Base-by-base conservation (phyloP, 2,329 filamentous ascomycete genomes). In the Talaromyces amestolkiae region DNA sequence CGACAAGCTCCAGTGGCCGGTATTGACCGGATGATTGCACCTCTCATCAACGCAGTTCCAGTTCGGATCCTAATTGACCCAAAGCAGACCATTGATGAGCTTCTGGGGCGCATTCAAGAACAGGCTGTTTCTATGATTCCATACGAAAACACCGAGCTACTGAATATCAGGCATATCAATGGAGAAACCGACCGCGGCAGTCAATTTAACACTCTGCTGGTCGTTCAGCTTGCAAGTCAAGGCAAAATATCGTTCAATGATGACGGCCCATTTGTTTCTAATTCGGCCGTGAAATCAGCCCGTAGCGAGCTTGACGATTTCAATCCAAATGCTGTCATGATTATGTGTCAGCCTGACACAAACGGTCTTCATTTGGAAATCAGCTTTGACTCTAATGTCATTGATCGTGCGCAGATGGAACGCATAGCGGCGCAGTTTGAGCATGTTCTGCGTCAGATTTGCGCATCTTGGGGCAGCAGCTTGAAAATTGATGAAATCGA, bases 61-160 rank as follows among this genome's bases (percentile, higher is more conserved):
- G 19, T 64, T 2, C 54, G 54, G 9, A 24, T 59, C 4, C 35
- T 24, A 15, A 19, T 60, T n/a, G 45, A 53, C 1, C 4, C 54
- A 27, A 54, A 58, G 8, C 33, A 10, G 3, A 65, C 47, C n/a
- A 13, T 62, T 27, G 54, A 53, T 15, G 63, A 64, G 3, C 22
- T 64, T 19, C 17, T 64, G 6, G 17, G n/a, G 8, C 31, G 41
- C 0, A 35, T 65, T 41, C 59, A 54, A 3, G 8, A 56, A 9
- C 58, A 83, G 63, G 83, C 81, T 0, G 76, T 85, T 0, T 75
- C 78, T 4, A 81, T 84, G 61, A 86, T 87, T 2, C 75, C 81
- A 13, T 64, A 39, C 15, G 65, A 66, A 37, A 53, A 66, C 17
- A 49, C 39, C 3, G 65, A 51, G 17, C 27, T 66, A 19, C 61